These are phyloP conservation scores for Barnettozyma sp. DNA, from an alignment of 805 yeast species.

Conservation along the genomic window DNA sequence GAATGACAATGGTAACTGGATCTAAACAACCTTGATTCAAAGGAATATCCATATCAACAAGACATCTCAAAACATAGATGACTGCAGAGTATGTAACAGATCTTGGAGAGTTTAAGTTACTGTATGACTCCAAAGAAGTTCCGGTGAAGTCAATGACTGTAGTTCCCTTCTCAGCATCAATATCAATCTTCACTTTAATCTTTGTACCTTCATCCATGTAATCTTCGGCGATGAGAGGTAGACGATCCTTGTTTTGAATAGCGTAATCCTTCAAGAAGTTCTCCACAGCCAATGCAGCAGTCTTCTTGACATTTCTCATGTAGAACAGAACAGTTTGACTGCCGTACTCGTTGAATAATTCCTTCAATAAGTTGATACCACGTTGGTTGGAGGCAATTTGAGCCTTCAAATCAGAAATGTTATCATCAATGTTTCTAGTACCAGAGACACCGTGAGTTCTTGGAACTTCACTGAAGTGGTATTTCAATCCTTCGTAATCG, in stretches of 20 bases:
- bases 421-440: slow-evolving; percentile 47
- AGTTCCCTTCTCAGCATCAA: slow-evolving; percentile 31
- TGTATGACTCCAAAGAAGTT: slow-evolving; percentile 45
- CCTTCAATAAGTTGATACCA: slow-evolving; percentile 39
- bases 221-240: slow-evolving; percentile 39
- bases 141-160: slow-evolving; percentile 48
- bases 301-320: slow-evolving; percentile 39
- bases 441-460: slow-evolving; percentile 47
- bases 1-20: slow-evolving; percentile 36
- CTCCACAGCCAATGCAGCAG: slow-evolving; percentile 44
- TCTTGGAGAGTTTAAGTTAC: slow-evolving; percentile 47
- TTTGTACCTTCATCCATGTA: slow-evolving; percentile 51
- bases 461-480: slow-evolving; percentile 41
- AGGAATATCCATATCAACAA: slow-evolving; percentile 48
- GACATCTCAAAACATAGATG: slow-evolving; percentile 44
- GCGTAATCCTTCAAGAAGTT: slow-evolving; percentile 32
- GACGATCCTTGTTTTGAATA: slow-evolving; percentile 30
- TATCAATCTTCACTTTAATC: slow-evolving; percentile 36
- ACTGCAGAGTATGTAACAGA: slow-evolving; percentile 49
- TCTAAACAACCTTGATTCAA: slow-evolving; percentile 49
- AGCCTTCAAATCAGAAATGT: slow-evolving; percentile 42
- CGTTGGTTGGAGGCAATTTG: slow-evolving; percentile 47
- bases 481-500: slow-evolving; percentile 44
- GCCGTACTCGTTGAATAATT: slow-evolving; percentile 38
- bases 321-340: slow-evolving; percentile 37